phyloP scores from a whole-genome alignment of 192 early-diverging fungal species.

The Entomortierella chlamydospora region DNA sequence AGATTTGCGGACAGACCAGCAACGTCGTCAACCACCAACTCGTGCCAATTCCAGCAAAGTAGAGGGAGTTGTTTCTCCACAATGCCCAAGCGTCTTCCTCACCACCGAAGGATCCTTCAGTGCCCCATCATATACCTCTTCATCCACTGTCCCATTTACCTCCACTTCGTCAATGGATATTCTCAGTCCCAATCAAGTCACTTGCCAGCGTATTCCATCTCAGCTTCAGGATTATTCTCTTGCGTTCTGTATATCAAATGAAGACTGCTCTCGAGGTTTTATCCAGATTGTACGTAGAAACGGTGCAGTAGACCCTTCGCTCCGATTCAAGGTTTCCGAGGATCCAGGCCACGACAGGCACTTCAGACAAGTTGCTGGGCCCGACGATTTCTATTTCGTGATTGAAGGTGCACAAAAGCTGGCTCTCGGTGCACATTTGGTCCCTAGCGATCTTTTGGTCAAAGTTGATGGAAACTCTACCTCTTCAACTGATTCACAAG shows the following conservation, averaged over 20 bases:
- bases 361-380: conserved; percentile 27
- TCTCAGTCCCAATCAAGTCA: conserved; percentile 16
- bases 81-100: conserved; percentile 23
- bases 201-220: conserved; percentile 17
- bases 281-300: conserved; percentile 23
- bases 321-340: conserved; percentile 15
- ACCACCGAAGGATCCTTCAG: conserved; percentile 23
- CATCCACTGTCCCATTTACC: conserved; percentile 11
- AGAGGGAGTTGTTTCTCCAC: conserved; percentile 9
- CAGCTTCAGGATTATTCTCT: conserved; percentile 16
- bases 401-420: conserved; percentile 35
- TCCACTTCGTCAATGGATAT: background rate
- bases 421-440: conserved; percentile 30
- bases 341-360: conserved; percentile 16
- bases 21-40: background rate
- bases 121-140: conserved; percentile 9
- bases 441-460: conserved; percentile 21
- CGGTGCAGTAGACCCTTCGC: background rate
- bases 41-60: background rate
- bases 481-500: background rate
- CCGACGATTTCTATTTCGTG: conserved; percentile 41
- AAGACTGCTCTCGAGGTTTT: conserved; percentile 30
- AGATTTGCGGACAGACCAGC: background rate
- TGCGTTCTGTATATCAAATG: conserved; percentile 26
- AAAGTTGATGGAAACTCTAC: background rate